Evolutionary conservation across 202 grass and related monocot species (phyloP), one percentile per base, ranked within the genome.

Genomic region (Elaeis oleifera): DNA sequence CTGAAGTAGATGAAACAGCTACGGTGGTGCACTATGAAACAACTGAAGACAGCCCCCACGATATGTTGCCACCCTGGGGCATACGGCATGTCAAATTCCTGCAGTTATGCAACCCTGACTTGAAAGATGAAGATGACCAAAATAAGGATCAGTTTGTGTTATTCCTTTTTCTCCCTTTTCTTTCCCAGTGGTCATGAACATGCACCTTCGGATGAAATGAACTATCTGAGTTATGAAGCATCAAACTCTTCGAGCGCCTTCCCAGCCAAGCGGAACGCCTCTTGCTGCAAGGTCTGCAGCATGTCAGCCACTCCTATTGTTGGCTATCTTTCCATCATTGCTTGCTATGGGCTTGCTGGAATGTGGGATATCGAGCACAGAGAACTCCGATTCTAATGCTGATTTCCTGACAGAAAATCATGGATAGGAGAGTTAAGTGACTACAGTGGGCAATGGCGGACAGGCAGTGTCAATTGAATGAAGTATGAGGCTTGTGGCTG

Each of bases 1-100:
- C 63, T 71, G 55, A 90, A 79, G 32, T 79, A 79, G 62, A 90
- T 71, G 68, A 79, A 90, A 71, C 71, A 85, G 71, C 86, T 75
- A 16, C 16, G 67, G 53, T 67, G 62, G 64, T 90, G 75, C 2
- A 68, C 85, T 39, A 82, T 68, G 39, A 90, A 82, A 9, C 63
- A 82, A 0, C 77, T 63, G 53, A 90, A 90, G 77, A 72, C 78
- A 1, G 68, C 85, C 13, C 75, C 86, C 16, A 90, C 75, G 39
- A 85, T 59, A 72, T 78, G 79, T 62, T 79, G 86, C 78, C 78
- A 84, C 20, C 74, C 74, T 16, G 86, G 54, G 3, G 71, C 74
- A 26, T 89, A 62, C 9, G 28, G 70, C 16, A 49, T 57, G 17
- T 85, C 78, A 7, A 85, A 85, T 50, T 85, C 81, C 81, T 84